A percentile compares a stretch with the other conserved stretches of the same genome.
Evolutionary conservation across 2,329 filamentous ascomycete species (phyloP).

Genomic region (Talaromyces pinophilus): DNA sequence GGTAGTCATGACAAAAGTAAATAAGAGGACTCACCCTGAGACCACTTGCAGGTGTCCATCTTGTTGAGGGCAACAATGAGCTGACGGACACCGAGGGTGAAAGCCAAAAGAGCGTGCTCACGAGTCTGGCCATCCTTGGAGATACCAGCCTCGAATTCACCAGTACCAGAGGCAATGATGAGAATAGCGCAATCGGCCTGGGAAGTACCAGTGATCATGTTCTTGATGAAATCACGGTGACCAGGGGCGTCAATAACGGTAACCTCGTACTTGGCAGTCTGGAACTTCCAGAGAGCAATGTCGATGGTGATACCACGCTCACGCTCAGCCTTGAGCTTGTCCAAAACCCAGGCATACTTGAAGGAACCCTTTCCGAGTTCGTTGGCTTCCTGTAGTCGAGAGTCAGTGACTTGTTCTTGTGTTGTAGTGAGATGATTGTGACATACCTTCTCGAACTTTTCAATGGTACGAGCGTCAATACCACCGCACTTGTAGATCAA

Average conservation of each 20-base stretch:
- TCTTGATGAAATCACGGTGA: conserved; percentile 99
- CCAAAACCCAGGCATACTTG: conserved; percentile 99
- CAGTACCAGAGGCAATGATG: conserved; percentile 99
- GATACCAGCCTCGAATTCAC: conserved; percentile 99
- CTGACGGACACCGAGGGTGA: conserved; percentile 99
- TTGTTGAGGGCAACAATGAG: conserved; percentile 99
- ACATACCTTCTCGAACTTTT: conserved; percentile 99
- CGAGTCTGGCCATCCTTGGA: conserved; percentile 99
- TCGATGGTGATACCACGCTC: conserved; percentile 99
- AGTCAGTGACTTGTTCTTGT: conserved; percentile 5
- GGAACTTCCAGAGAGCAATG: conserved; percentile 99
- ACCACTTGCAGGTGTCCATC: conserved; percentile 99
- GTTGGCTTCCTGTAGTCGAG: conserved; percentile 78
- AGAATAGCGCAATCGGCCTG: conserved; percentile 99
- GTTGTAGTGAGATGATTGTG: neutral
- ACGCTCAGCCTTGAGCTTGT: conserved; percentile 99
- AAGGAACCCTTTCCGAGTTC: conserved; percentile 99
- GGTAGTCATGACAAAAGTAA: neutral
- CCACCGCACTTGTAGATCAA: conserved; percentile 99
- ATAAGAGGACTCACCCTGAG: conserved; percentile 57
- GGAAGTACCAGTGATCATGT: conserved; percentile 99
- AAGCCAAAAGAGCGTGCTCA: conserved; percentile 99
- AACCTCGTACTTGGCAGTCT: conserved; percentile 96
- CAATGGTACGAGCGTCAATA: conserved; percentile 99
- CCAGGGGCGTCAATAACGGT: conserved; percentile 98